Conservation (phyloP, 345 rosid species). For the Linum usitatissimum region DNA sequence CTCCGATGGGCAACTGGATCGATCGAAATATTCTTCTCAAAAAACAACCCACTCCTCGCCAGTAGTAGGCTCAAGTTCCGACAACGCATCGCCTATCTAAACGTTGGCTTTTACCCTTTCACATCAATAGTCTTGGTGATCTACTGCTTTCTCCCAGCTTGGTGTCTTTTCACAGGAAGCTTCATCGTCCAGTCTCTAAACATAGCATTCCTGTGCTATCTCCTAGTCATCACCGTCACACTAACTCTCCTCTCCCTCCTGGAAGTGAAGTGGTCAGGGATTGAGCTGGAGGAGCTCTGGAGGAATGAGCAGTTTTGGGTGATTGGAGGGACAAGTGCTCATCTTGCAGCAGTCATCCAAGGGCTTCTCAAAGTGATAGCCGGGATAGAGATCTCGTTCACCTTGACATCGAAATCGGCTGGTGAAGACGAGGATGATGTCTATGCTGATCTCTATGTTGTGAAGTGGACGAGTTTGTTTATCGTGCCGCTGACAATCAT, state of each 20-base stretch:
- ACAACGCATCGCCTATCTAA: slow-evolving; percentile 74
- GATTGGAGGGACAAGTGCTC: slow-evolving; percentile 89
- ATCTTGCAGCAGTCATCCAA: slow-evolving; percentile 70
- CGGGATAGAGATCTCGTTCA: slow-evolving; percentile 82
- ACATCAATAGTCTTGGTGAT: slow-evolving; percentile 63
- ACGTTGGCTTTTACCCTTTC: slow-evolving; percentile 83
- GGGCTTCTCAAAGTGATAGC: slow-evolving; percentile 76
- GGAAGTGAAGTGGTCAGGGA: slow-evolving; percentile 85
- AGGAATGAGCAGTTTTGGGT: slow-evolving; percentile 92
- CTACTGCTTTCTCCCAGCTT: slow-evolving; percentile 85
- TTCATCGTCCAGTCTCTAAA: slow-evolving; percentile 63
- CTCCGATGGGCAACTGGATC: slow-evolving; percentile 97
- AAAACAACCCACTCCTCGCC: slow-evolving; percentile 63
- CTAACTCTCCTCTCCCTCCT: slow-evolving; percentile 60
- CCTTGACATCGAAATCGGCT: slow-evolving; percentile 50
- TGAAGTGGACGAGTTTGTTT: slow-evolving; percentile 86
- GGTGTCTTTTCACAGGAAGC: slow-evolving; percentile 64
- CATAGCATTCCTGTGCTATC: slow-evolving; percentile 50
- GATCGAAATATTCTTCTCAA: slow-evolving; percentile 78
- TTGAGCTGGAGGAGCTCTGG: slow-evolving; percentile 83
- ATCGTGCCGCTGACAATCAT: slow-evolving; percentile 75
- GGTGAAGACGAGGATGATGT: slow-evolving; percentile 67
- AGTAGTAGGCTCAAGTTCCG: slow-evolving; percentile 66
- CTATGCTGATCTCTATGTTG: slow-evolving; percentile 66
- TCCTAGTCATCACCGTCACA: slow-evolving; percentile 53